Percentiles rank a stretch among this genome's conserved stretches.
Evolutionary conservation across 257 asterid species (phyloP).

Genomic region (Jacaranda copaia): DNA sequence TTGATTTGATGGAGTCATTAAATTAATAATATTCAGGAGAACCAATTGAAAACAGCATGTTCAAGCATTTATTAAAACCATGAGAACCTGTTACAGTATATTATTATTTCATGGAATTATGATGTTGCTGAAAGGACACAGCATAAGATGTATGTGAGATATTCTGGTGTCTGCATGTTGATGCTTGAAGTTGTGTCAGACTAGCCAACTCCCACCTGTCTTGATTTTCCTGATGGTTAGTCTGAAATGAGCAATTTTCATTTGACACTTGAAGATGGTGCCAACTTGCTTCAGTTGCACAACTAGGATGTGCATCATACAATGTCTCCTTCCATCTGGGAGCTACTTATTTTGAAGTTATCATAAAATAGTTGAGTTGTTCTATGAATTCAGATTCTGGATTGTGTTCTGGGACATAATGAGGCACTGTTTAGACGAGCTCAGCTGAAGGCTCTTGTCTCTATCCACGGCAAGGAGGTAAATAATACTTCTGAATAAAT

Average conservation of each 20-base stretch:
- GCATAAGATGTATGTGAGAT: not conserved
- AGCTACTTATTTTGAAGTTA: slow-evolving; percentile 15
- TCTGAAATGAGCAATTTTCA: too few species aligned
- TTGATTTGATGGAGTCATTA: slow-evolving; percentile 19
- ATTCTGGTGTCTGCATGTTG: not conserved
- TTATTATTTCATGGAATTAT: not conserved
- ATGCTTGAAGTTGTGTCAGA: not conserved
- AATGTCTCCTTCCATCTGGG: not conserved
- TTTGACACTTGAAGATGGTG: too few species aligned
- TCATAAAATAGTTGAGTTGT: slow-evolving; percentile 8
- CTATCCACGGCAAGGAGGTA: slow-evolving; percentile 97
- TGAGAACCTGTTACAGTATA: not conserved
- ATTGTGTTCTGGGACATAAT: slow-evolving; percentile 86
- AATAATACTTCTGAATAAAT: not conserved
- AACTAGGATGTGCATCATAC: not conserved
- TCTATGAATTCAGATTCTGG: slow-evolving; percentile 69
- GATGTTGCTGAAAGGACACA: not conserved
- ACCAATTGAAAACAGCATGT: not conserved
- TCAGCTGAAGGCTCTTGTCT: slow-evolving; percentile 96
- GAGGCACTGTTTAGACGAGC: slow-evolving; percentile 98
- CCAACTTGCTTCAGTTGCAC: too few species aligned
- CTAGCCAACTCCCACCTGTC: too few species aligned
- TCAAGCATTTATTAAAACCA: slow-evolving; percentile 15
- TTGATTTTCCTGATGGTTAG: too few species aligned
- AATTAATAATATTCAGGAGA: not conserved